phyloP scores from a whole-genome alignment of 208 protist species.

The Trypanosoma rangeli region DNA sequence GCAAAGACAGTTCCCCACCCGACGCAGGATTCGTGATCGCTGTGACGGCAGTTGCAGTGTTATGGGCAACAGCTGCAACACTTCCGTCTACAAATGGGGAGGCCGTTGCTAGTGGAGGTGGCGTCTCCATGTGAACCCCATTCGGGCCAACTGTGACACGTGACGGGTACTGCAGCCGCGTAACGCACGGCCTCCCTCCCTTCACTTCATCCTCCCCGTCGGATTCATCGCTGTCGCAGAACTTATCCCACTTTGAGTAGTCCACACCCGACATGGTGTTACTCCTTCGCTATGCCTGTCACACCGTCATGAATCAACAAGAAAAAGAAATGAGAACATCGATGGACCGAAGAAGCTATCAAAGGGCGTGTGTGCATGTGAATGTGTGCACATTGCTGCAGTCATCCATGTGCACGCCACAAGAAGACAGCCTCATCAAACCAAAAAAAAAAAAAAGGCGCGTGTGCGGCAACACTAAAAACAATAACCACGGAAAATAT shows the following conservation, averaged over 20 bases:
- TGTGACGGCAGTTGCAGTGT: background rate
- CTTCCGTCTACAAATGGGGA: constrained; percentile 45
- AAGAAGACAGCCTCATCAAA: background rate
- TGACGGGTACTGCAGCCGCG: constrained; percentile 63
- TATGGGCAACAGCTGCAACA: background rate
- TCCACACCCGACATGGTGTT: constrained; percentile 59
- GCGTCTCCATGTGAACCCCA: constrained; percentile 44
- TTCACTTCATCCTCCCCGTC: constrained; percentile 8
- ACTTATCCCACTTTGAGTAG: constrained; percentile 84
- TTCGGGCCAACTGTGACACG: constrained; percentile 59
- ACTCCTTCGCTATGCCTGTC: background rate
- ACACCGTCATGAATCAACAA: background rate
- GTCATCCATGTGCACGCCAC: background rate
- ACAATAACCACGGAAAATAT: too few species aligned
- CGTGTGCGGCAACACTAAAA: background rate
- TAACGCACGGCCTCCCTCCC: constrained; percentile 31
- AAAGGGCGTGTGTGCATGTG: background rate
- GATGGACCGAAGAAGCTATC: background rate
- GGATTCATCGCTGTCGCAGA: constrained; percentile 38
- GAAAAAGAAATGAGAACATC: background rate
- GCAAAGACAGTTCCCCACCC: background rate
- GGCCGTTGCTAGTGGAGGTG: constrained; percentile 33
- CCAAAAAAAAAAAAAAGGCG: constrained; percentile 20
- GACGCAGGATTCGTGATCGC: background rate
- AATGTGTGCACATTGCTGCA: background rate